Percentiles rank a stretch among this genome's conserved stretches.
Conservation (phyloP, 2,329 filamentous ascomycete genomes). For the Colletotrichum sp. region DNA sequence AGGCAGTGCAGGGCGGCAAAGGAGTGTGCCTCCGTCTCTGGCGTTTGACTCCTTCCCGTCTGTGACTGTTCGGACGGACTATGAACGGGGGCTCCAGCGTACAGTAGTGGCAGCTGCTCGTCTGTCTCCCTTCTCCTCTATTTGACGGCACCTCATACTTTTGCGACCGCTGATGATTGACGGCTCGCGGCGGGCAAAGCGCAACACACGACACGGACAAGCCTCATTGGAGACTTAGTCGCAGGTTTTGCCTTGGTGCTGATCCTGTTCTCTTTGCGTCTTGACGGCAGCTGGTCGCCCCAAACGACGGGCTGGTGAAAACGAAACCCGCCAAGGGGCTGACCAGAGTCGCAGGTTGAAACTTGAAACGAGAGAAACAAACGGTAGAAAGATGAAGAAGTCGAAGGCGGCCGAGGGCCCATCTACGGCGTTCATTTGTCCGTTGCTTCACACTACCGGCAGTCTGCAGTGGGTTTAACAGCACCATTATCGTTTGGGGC, state of each 20-base stretch:
- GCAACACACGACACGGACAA: background rate
- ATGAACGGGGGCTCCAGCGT: background rate
- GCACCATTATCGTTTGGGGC: background rate
- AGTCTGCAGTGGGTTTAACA: background rate
- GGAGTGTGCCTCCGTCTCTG: background rate
- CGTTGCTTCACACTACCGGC: background rate
- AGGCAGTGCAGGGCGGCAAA: background rate
- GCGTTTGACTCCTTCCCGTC: constrained; percentile 6
- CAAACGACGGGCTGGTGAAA: constrained; percentile 2
- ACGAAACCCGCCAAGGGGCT: constrained; percentile 8
- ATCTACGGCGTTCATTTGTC: background rate
- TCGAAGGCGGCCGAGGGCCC: background rate
- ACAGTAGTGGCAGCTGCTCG: background rate
- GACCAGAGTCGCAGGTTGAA: constrained; percentile 13
- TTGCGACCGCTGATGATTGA: background rate
- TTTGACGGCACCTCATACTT: background rate
- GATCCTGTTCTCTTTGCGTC: background rate
- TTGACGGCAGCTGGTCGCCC: background rate
- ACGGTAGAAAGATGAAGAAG: background rate
- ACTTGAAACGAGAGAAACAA: constrained; percentile 12
- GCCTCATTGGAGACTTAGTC: background rate
- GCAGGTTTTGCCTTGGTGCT: background rate
- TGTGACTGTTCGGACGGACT: constrained; percentile 8
- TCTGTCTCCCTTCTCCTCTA: background rate
- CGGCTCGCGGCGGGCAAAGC: background rate